phyloP scores from a whole-genome alignment of 345 rosid genomes.

The Mallotus nudiflorus region DNA sequence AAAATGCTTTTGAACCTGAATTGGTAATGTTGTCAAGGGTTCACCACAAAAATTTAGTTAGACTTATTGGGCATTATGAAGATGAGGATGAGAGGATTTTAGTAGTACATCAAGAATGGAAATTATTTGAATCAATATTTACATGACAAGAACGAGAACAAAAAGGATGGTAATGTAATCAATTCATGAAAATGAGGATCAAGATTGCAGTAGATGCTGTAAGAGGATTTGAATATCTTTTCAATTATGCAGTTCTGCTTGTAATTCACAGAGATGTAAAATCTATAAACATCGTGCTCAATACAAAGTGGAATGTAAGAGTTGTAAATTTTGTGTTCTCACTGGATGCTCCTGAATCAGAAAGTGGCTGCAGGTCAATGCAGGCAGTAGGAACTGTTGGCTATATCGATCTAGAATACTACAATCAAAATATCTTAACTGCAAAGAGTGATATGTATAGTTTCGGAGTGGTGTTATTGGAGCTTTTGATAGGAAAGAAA shows the following conservation, averaged over 20 bases:
- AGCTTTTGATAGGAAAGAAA: constrained; percentile 70
- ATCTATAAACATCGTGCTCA: constrained; percentile 76
- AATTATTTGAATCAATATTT: constrained; percentile 72
- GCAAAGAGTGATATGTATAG: constrained; percentile 86
- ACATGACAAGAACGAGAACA: constrained; percentile 51
- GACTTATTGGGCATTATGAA: constrained; percentile 81
- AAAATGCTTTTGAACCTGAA: constrained; percentile 77
- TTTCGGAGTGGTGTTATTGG: too few species aligned
- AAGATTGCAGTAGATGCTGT: constrained; percentile 77
- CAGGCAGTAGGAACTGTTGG: too few species aligned
- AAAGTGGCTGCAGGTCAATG: constrained; percentile 44
- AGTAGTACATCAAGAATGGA: constrained; percentile 85
- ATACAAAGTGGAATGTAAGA: constrained; percentile 63
- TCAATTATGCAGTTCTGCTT: constrained; percentile 69
- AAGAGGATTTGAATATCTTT: constrained; percentile 83
- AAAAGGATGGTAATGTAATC: constrained; percentile 52
- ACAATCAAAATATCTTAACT: constrained; percentile 61
- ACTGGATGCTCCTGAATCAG: constrained; percentile 52
- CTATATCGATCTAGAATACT: constrained; percentile 83
- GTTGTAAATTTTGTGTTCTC: constrained; percentile 87
- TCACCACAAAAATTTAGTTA: constrained; percentile 78
- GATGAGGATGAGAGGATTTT: constrained; percentile 73
- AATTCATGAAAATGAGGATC: constrained; percentile 84
- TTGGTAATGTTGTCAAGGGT: constrained; percentile 70
- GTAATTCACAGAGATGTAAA: constrained; percentile 85